Evolutionary conservation across 2,329 filamentous ascomycete genomes (phyloP).

Genomic region (Cryphonectria nitschkei): DNA sequence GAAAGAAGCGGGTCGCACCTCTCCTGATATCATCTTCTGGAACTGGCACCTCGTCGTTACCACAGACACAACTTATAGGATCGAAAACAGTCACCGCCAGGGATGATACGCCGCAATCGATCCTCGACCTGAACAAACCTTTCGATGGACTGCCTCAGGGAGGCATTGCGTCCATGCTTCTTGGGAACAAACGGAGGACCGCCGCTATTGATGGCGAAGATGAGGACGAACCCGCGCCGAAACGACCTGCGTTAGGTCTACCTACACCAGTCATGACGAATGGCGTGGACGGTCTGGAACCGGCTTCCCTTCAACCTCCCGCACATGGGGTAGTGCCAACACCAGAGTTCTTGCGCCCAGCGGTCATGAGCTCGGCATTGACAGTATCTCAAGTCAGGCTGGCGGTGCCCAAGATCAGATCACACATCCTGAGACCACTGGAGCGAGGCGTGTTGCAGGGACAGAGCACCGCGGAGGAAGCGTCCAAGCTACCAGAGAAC

Average conservation of each 20-base stretch:
- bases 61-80: constrained; percentile 85
- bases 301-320: constrained; percentile 66
- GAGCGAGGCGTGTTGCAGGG: constrained; percentile 65
- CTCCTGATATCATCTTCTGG: constrained; percentile 89
- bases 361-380: constrained; percentile 81
- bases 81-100: constrained; percentile 65
- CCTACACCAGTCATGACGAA: constrained; percentile 77
- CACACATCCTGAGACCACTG: constrained; percentile 79
- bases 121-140: constrained; percentile 89
- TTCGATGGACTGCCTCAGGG: constrained; percentile 92
- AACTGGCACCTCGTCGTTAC: constrained; percentile 83
- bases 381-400: constrained; percentile 82
- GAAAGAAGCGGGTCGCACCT: constrained; percentile 93
- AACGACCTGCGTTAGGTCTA: constrained; percentile 62
- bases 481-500: constrained; percentile 67
- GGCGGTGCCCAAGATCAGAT: constrained; percentile 84
- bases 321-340: constrained; percentile 66
- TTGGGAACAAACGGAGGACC: constrained; percentile 92
- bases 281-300: constrained; percentile 75
- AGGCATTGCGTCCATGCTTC: constrained; percentile 79
- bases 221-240: constrained; percentile 60
- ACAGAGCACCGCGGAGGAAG: constrained; percentile 61
- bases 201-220: constrained; percentile 75
- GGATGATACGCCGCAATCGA: constrained; percentile 76
- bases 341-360: constrained; percentile 85